Percentiles rank a stretch among this genome's conserved stretches.
Evolutionary conservation across 768 basidiomycete species (phyloP).

Genomic region (Cystobasidium ongulense): DNA sequence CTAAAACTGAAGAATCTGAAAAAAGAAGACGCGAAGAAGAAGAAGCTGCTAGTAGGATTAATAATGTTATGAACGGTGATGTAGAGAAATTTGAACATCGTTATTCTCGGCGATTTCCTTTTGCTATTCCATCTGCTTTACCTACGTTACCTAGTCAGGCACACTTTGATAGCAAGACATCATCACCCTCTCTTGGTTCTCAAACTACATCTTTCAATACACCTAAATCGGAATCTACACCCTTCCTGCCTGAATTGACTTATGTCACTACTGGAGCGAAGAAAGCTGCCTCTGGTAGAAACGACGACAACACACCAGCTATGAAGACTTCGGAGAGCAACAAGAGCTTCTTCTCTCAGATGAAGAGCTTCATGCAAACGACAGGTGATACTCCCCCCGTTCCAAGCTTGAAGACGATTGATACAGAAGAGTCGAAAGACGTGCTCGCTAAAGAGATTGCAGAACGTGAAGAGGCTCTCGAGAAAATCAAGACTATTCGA

Average conservation of each 20-base stretch:
- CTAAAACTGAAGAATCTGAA: not conserved
- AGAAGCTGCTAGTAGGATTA: slow-evolving; percentile 13
- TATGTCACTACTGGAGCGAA: slow-evolving; percentile 10
- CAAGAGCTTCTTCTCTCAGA: not conserved
- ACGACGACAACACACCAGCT: not conserved
- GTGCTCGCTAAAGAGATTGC: not conserved
- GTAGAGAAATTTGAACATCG: slow-evolving; percentile 30
- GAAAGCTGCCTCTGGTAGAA: not conserved
- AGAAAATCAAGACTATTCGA: not conserved
- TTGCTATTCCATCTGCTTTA: slow-evolving; percentile 1
- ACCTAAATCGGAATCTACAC: slow-evolving; percentile 14
- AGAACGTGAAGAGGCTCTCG: not conserved
- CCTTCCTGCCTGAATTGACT: slow-evolving; percentile 15
- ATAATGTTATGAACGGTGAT: not conserved
- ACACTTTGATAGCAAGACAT: not conserved
- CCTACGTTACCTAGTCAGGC: not conserved
- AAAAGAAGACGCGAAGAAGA: not conserved
- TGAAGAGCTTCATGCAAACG: not conserved
- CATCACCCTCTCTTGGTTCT: not conserved
- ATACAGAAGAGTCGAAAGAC: not conserved
- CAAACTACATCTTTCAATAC: not conserved
- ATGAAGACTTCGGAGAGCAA: slow-evolving; percentile 1
- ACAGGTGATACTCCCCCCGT: not conserved
- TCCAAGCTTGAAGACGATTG: not conserved
- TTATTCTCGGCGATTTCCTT: slow-evolving; percentile 15